phyloP scores from a whole-genome alignment of 345 rosid species.

The Turritis glabra region DNA sequence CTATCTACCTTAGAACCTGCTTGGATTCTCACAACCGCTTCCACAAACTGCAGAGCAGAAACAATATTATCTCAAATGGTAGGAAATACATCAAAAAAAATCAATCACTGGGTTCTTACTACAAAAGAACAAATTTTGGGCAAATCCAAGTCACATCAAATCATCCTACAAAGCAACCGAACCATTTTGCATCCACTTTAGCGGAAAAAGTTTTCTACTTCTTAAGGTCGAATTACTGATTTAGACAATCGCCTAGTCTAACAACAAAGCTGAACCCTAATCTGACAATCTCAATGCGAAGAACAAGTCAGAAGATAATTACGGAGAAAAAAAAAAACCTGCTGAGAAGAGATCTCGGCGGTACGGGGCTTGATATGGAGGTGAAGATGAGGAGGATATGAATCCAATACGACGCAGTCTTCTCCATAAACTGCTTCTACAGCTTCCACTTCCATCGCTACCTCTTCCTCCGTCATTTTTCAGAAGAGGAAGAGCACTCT shows the following conservation, averaged over 20 bases:
- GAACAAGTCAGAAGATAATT: not conserved
- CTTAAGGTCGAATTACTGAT: not conserved
- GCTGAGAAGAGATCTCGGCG: conserved; percentile 87
- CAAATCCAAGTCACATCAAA: too few relatives aligned
- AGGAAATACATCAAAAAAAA: not conserved
- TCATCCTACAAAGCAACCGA: too few relatives aligned
- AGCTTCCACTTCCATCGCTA: conserved; percentile 76
- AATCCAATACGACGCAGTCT: conserved; percentile 60
- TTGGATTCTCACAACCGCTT: conserved; percentile 66
- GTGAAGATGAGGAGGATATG: conserved; percentile 69
- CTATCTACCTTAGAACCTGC: conserved; percentile 58
- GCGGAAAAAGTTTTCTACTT: too few relatives aligned
- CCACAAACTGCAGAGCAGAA: conserved; percentile 70
- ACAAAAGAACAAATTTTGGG: too few relatives aligned
- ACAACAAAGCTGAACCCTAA: conserved; percentile 12
- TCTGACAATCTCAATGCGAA: not conserved
- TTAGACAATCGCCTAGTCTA: not conserved
- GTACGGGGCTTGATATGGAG: conserved; percentile 80
- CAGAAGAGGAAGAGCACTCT: conserved; percentile 7
- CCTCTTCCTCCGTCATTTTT: conserved; percentile 60
- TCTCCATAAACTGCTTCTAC: conserved; percentile 72
- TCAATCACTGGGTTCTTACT: too few relatives aligned
- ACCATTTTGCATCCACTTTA: too few relatives aligned
- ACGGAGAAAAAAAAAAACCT: conserved; percentile 50
- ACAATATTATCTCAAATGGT: conserved; percentile 7